phyloP scores from a whole-genome alignment of 225 moss, liverwort and hornwort species.

The Antitrichia curtipendula region DNA sequence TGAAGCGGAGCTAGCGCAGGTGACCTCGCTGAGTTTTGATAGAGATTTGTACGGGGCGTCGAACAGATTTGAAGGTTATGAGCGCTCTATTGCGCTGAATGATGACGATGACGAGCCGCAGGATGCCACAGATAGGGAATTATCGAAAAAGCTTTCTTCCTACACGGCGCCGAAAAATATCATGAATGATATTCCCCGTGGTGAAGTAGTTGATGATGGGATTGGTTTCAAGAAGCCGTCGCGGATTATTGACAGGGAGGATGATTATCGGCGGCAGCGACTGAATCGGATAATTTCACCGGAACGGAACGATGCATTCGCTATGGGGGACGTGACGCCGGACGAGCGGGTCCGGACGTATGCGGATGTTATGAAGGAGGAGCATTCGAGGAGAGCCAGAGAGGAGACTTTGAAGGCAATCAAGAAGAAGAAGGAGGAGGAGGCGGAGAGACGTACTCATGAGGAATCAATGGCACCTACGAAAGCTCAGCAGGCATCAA shows the following conservation, averaged over 20 bases:
- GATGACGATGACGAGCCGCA: constrained; percentile 81
- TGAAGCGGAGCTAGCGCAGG: constrained; percentile 70
- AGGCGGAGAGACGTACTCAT: constrained; percentile 63
- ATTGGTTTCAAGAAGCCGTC: constrained; percentile 91
- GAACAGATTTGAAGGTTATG: constrained; percentile 91
- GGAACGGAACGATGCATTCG: constrained; percentile 87
- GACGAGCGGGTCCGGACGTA: constrained; percentile 79
- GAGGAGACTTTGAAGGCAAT: constrained; percentile 83
- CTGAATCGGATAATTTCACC: constrained; percentile 87
- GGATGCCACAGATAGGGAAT: constrained; percentile 64
- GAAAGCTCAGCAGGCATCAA: constrained; percentile 37
- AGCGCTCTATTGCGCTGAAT: constrained; percentile 79
- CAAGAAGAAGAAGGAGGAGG: constrained; percentile 92
- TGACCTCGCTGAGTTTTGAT: constrained; percentile 77
- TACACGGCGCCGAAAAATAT: constrained; percentile 82
- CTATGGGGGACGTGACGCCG: constrained; percentile 92
- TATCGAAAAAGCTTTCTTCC: constrained; percentile 68
- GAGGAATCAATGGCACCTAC: constrained; percentile 65
- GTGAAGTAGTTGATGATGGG: constrained; percentile 65
- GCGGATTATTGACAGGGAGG: constrained; percentile 91
- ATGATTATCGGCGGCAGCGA: constrained; percentile 81
- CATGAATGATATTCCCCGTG: constrained; percentile 64
- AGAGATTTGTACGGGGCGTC: constrained; percentile 80
- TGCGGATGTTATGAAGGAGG: constrained; percentile 91
- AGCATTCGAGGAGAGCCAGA: constrained; percentile 52